A percentile compares a stretch with the other conserved stretches of the same genome.
These are phyloP conservation scores for Lactarius psammicola DNA, from an alignment of 768 basidiomycete species.

Conservation along the genomic window DNA sequence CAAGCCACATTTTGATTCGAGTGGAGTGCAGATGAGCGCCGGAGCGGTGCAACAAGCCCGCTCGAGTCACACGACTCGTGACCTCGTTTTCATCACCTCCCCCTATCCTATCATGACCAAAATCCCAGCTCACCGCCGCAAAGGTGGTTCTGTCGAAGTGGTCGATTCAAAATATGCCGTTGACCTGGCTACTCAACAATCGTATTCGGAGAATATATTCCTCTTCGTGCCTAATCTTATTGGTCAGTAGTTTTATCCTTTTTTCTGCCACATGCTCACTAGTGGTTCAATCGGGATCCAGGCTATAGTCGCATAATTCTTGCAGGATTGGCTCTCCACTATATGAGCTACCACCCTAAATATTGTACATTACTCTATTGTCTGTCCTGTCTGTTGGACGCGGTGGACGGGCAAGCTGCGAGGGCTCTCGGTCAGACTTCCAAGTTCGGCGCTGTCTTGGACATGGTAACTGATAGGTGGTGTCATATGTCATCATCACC, in stretches of 20 bases:
- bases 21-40: neutral
- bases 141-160: slow-evolving; percentile 59
- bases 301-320: slow-evolving; percentile 90
- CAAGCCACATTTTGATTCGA: neutral
- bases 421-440: slow-evolving; percentile 85
- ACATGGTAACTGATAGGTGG: slow-evolving; percentile 99
- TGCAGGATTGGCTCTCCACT: slow-evolving; percentile 84
- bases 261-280: slow-evolving; percentile 14
- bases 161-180: slow-evolving; percentile 85
- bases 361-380: slow-evolving; percentile 88
- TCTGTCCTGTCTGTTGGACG: slow-evolving; percentile 90
- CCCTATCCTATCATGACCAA: slow-evolving; percentile 25
- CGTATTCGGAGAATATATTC: slow-evolving; percentile 94
- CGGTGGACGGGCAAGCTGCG: slow-evolving; percentile 92
- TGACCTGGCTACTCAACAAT: slow-evolving; percentile 81
- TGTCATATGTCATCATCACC: slow-evolving; percentile 31
- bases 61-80: neutral
- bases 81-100: neutral
- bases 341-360: slow-evolving; percentile 94
- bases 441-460: slow-evolving; percentile 95
- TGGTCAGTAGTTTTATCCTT: slow-evolving; percentile 48
- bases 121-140: slow-evolving; percentile 35
- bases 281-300: slow-evolving; percentile 35
- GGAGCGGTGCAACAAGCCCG: neutral
- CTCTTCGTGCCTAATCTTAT: slow-evolving; percentile 97